phyloP scores from a whole-genome alignment of 306 rosid genomes.

The Begonia loranthoides region DNA sequence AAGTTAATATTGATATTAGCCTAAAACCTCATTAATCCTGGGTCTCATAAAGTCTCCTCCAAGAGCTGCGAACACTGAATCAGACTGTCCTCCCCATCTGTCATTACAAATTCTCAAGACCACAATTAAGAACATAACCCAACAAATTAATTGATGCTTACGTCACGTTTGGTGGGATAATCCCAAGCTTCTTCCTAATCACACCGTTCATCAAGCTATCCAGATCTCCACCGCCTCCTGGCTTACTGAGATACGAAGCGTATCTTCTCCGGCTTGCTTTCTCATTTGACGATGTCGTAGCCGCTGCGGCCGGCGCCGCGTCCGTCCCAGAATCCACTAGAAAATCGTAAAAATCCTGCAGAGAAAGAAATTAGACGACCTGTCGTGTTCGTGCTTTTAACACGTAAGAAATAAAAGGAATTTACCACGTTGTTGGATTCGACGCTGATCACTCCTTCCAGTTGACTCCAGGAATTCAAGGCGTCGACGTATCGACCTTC shows the following conservation, averaged over 20 bases:
- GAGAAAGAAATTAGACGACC: background rate
- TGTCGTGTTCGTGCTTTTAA: too few species aligned
- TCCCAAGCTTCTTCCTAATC: constrained; percentile 55
- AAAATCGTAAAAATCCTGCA: constrained; percentile 72
- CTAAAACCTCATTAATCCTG: constrained; percentile 78
- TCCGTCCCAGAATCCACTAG: constrained; percentile 34
- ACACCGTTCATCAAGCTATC: constrained; percentile 51
- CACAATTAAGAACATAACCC: background rate
- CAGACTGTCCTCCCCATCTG: constrained; percentile 71
- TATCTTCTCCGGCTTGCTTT: constrained; percentile 17
- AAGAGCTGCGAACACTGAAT: constrained; percentile 19
- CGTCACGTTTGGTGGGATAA: constrained; percentile 60
- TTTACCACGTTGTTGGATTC: constrained; percentile 62
- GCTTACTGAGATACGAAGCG: constrained; percentile 42
- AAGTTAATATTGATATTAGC: too few species aligned
- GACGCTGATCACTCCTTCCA: constrained; percentile 23
- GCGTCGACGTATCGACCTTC: constrained; percentile 49
- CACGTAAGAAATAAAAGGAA: too few species aligned
- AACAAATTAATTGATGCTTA: constrained; percentile 14
- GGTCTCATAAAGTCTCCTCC: constrained; percentile 79
- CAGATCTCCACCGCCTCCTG: constrained; percentile 30
- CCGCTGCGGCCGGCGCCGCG: constrained; percentile 17
- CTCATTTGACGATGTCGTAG: constrained; percentile 11
- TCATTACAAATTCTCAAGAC: background rate
- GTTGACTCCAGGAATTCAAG: constrained; percentile 41